Conservation (phyloP, 495 filamentous ascomycete genomes). For the Talaromyces ruber region DNA sequence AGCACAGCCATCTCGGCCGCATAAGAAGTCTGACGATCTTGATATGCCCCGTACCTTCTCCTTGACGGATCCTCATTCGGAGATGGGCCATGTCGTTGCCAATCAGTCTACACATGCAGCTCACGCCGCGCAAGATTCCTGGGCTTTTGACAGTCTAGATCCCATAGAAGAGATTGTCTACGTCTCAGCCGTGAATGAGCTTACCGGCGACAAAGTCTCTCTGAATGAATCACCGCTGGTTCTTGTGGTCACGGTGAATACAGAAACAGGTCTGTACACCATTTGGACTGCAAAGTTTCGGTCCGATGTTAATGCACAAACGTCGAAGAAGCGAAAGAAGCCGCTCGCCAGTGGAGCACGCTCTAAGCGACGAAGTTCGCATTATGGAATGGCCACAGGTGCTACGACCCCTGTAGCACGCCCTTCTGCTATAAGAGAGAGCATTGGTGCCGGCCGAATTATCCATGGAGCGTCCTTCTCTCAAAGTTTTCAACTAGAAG, state of each 20-base stretch:
- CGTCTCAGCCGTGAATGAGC: constrained; percentile 52
- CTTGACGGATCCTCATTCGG: constrained; percentile 77
- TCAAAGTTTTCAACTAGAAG: constrained; percentile 28
- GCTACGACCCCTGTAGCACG: constrained; percentile 66
- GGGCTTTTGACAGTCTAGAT: constrained; percentile 46
- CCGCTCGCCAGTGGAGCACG: constrained; percentile 39
- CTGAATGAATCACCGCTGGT: constrained; percentile 40
- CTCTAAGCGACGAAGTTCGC: constrained; percentile 73
- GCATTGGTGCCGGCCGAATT: constrained; percentile 41
- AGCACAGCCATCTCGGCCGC: constrained; percentile 13
- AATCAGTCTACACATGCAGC: constrained; percentile 24
- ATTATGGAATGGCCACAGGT: constrained; percentile 70
- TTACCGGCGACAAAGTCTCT: constrained; percentile 17
- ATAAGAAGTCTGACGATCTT: constrained; percentile 31
- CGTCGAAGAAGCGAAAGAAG: constrained; percentile 34
- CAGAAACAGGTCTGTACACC: constrained; percentile 60
- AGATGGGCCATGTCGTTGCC: constrained; percentile 76
- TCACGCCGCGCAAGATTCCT: constrained; percentile 13
- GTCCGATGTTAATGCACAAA: constrained; percentile 43
- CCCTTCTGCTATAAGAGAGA: constrained; percentile 41
- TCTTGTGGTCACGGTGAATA: constrained; percentile 75
- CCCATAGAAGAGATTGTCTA: constrained; percentile 74
- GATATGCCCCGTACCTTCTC: constrained; percentile 75
- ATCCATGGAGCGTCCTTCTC: constrained; percentile 23
- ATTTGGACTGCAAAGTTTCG: constrained; percentile 71